Evolutionary conservation across 306 rosid genomes (phyloP).

Genomic region (Quercus aquifolioides): DNA sequence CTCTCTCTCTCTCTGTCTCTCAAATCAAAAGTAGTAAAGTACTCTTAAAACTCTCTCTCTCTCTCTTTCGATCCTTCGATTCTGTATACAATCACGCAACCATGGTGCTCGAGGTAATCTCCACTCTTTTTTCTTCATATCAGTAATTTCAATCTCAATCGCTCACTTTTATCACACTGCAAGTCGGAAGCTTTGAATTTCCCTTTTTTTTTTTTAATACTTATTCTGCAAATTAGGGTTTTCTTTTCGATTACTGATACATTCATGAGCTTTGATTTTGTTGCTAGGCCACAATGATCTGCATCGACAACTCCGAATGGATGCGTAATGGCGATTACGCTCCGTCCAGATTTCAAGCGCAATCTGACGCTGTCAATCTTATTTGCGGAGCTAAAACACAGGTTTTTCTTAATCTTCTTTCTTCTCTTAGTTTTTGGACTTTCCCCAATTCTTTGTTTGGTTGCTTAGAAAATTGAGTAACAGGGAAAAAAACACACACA

Average conservation of each 20-base stretch:
- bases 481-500: background rate
- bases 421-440: background rate
- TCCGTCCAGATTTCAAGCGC: constrained; percentile 89
- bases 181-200: background rate
- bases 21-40: background rate
- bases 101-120: constrained; percentile 90
- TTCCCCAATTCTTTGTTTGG: background rate
- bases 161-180: background rate
- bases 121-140: background rate
- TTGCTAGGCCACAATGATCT: constrained; percentile 87
- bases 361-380: constrained; percentile 82
- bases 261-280: background rate
- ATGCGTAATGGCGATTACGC: constrained; percentile 92
- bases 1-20: background rate
- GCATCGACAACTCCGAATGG: constrained; percentile 97
- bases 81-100: constrained; percentile 27
- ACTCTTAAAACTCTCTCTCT: background rate
- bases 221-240: constrained; percentile 43
- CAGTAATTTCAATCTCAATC: background rate
- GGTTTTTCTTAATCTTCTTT: constrained; percentile 26
- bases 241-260: constrained; percentile 1
- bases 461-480: background rate
- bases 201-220: background rate
- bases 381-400: constrained; percentile 98
- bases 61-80: constrained; percentile 6